Percentiles rank a stretch among this genome's conserved stretches.
These are phyloP conservation scores for Coemansia sp. DNA, from an alignment of 192 early-diverging fungal genomes.

Conservation along the genomic window DNA sequence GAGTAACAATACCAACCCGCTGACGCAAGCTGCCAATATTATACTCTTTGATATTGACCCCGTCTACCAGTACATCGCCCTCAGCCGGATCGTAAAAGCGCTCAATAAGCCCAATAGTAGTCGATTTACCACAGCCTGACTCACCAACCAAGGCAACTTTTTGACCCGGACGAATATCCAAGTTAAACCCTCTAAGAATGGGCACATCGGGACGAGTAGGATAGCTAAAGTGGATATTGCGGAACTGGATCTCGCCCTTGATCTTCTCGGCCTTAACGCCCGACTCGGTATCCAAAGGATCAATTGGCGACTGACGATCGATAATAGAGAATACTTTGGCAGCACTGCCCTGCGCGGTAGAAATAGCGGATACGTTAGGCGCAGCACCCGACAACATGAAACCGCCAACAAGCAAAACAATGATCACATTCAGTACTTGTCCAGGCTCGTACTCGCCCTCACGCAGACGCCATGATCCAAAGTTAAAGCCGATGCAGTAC, in stretches of 20 bases:
- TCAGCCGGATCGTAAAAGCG: constrained; percentile 72
- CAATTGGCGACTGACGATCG: constrained; percentile 76
- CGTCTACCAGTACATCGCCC: constrained; percentile 70
- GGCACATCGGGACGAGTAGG: constrained; percentile 76
- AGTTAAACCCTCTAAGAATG: constrained; percentile 70
- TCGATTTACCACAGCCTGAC: constrained; percentile 84
- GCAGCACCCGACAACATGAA: constrained; percentile 65
- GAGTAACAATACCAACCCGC: constrained; percentile 83
- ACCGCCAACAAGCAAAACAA: constrained; percentile 81
- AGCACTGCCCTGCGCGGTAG: constrained; percentile 74
- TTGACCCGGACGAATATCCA: constrained; percentile 72
- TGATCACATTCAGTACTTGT: constrained; percentile 74
- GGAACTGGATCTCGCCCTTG: constrained; percentile 67
- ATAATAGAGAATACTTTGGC: constrained; percentile 76
- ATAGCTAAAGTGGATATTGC: constrained; percentile 78
- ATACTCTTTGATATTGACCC: constrained; percentile 65
- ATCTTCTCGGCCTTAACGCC: constrained; percentile 45
- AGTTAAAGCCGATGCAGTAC: constrained; percentile 80
- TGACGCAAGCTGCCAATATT: constrained; percentile 78
- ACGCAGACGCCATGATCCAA: constrained; percentile 61
- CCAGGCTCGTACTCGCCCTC: constrained; percentile 39
- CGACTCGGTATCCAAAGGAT: constrained; percentile 46
- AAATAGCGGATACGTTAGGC: constrained; percentile 70
- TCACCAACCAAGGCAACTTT: constrained; percentile 89
- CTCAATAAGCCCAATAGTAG: constrained; percentile 76